Conservation (phyloP, 2,329 filamentous ascomycete species). For the Aspergillus aculeatinus region DNA sequence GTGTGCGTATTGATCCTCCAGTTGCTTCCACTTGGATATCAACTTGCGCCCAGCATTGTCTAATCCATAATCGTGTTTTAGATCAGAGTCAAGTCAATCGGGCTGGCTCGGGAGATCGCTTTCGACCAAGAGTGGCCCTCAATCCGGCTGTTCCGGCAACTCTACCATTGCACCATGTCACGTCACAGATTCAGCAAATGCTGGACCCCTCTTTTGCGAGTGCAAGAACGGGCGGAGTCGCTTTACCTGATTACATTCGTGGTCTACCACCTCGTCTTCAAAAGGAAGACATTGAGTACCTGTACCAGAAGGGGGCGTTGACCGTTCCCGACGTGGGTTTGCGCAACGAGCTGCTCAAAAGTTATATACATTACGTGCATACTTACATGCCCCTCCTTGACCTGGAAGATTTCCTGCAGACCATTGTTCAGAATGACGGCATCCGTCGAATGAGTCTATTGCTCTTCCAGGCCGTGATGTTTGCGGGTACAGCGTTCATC, state of each 20-base stretch:
- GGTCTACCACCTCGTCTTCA: conserved; percentile 75
- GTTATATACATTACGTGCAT: conserved; percentile 86
- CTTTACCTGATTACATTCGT: conserved; percentile 70
- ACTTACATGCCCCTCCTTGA: conserved; percentile 90
- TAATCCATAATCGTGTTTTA: conserved; percentile 15
- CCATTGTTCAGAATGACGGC: conserved; percentile 66
- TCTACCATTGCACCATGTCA: conserved; percentile 37
- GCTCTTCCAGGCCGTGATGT: conserved; percentile 93
- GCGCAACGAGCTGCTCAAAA: conserved; percentile 76
- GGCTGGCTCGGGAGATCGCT: conserved; percentile 49
- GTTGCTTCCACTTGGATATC: not conserved
- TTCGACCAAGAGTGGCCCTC: conserved; percentile 48
- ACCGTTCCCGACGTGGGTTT: conserved; percentile 68
- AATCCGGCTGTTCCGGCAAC: conserved; percentile 41
- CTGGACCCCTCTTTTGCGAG: conserved; percentile 49
- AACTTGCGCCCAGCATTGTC: not conserved
- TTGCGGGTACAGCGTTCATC: conserved; percentile 83
- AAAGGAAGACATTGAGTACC: conserved; percentile 77
- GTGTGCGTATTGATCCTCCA: conserved; percentile 49
- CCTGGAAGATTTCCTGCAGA: conserved; percentile 57
- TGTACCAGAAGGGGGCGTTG: conserved; percentile 80
- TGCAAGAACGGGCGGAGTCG: conserved; percentile 47
- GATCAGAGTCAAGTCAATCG: conserved; percentile 39
- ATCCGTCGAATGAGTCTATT: conserved; percentile 74
- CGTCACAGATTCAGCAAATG: conserved; percentile 37